phyloP scores from a whole-genome alignment of 2,329 filamentous ascomycete species.

The Metarhizium sp. region DNA sequence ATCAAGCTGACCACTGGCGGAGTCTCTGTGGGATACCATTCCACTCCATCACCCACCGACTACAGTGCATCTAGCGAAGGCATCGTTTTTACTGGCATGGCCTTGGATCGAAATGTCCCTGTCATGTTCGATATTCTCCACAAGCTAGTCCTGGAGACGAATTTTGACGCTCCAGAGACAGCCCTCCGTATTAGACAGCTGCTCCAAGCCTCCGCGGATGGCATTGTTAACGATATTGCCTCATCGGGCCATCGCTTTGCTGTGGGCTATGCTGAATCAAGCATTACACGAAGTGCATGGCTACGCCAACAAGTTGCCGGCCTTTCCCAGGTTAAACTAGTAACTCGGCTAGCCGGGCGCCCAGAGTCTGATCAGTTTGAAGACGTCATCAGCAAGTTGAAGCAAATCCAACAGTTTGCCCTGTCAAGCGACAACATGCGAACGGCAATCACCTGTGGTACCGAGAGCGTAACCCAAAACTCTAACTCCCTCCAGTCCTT shows the following conservation, averaged over 20 bases:
- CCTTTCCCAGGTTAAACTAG: constrained; percentile 80
- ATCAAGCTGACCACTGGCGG: constrained; percentile 97
- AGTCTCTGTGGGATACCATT: constrained; percentile 74
- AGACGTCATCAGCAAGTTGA: constrained; percentile 74
- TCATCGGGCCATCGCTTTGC: constrained; percentile 85
- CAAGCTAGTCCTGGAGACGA: constrained; percentile 72
- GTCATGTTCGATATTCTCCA: constrained; percentile 83
- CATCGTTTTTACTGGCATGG: constrained; percentile 74
- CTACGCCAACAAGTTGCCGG: constrained; percentile 79
- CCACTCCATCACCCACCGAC: constrained; percentile 67
- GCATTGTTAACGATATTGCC: constrained; percentile 84
- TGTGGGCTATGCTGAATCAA: constrained; percentile 72
- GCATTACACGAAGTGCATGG: constrained; percentile 61
- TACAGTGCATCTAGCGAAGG: constrained; percentile 68
- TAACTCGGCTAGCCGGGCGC: constrained; percentile 67
- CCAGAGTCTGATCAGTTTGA: constrained; percentile 58
- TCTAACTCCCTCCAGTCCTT: constrained; percentile 63
- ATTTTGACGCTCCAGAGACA: constrained; percentile 79
- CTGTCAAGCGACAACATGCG: constrained; percentile 63
- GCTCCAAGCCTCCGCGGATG: constrained; percentile 77
- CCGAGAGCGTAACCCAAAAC: constrained; percentile 62
- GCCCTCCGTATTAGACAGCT: constrained; percentile 77
- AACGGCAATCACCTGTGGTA: constrained; percentile 76
- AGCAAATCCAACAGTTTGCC: constrained; percentile 72
- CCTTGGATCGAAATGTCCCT: constrained; percentile 80